phyloP scores from a whole-genome alignment of 345 rosid genomes.

The Ceriops zippeliana region DNA sequence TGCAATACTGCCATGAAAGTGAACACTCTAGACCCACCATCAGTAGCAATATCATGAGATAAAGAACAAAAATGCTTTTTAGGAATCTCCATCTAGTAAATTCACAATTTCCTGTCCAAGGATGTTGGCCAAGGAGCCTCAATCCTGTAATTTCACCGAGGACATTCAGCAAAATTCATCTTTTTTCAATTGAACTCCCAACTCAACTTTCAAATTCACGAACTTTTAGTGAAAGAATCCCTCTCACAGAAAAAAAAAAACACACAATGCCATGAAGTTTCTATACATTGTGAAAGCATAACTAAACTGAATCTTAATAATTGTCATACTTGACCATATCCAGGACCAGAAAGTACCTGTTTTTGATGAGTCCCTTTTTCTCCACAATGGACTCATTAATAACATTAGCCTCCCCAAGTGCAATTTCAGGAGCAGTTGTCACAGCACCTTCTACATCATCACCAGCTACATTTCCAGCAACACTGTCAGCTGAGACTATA shows the following conservation, averaged over 20 bases:
- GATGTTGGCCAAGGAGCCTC: too few relatives aligned
- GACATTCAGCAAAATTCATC: too few relatives aligned
- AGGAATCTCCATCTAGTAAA: too few relatives aligned
- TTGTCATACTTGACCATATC: not conserved
- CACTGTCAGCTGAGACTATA: slow-evolving; percentile 46
- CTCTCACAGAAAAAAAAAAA: not conserved
- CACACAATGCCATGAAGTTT: not conserved
- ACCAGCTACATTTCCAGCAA: slow-evolving; percentile 33
- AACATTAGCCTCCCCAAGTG: slow-evolving; percentile 21
- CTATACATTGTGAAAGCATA: not conserved
- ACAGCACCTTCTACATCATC: slow-evolving; percentile 43
- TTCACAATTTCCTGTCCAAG: too few relatives aligned
- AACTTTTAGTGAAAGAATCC: not conserved
- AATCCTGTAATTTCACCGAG: too few relatives aligned
- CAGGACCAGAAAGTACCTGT: slow-evolving; percentile 37
- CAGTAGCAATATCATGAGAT: too few relatives aligned
- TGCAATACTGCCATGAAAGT: too few relatives aligned
- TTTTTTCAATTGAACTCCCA: too few relatives aligned
- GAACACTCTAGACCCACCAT: too few relatives aligned
- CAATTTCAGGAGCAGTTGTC: slow-evolving; percentile 26
- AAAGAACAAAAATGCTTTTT: too few relatives aligned
- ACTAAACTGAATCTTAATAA: not conserved
- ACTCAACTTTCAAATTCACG: not conserved
- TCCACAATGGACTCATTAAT: slow-evolving; percentile 20
- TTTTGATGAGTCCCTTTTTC: slow-evolving; percentile 33